Conservation (phyloP, 257 asterid species). For the Solanum chaucha region DNA sequence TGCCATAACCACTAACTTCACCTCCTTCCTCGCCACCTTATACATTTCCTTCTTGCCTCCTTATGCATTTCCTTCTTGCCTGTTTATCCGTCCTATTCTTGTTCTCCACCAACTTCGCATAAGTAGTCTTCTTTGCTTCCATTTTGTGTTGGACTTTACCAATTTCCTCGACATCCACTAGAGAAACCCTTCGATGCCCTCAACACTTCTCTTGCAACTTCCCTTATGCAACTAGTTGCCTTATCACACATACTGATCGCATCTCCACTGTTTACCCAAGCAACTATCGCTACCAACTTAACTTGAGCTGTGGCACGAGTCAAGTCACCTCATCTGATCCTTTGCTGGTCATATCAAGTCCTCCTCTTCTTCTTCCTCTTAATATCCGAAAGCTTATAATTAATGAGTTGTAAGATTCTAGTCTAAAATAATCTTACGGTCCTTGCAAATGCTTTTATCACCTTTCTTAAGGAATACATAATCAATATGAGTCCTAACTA, state of each 20-base stretch:
- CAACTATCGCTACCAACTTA: not conserved
- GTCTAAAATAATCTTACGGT: not conserved
- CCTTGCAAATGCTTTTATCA: too few relatives aligned
- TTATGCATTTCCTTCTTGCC: too few relatives aligned
- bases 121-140: not conserved
- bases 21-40: not conserved
- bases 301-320: not conserved
- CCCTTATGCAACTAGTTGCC: not conserved
- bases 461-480: too few relatives aligned
- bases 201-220: not conserved
- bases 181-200: not conserved
- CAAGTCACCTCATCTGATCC: not conserved
- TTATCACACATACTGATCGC: not conserved
- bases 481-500: too few relatives aligned
- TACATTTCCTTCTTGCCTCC: not conserved
- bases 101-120: not conserved
- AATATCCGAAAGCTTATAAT: not conserved
- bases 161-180: not conserved
- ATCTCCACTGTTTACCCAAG: not conserved
- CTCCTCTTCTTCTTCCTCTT: not conserved
- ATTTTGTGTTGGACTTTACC: not conserved
- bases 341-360: not conserved
- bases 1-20: not conserved
- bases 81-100: not conserved
- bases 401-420: not conserved